A percentile compares a stretch with the other conserved stretches of the same genome.
phyloP scores from a whole-genome alignment of 768 basidiomycete species.

The Coprinellus aureogranulatus region DNA sequence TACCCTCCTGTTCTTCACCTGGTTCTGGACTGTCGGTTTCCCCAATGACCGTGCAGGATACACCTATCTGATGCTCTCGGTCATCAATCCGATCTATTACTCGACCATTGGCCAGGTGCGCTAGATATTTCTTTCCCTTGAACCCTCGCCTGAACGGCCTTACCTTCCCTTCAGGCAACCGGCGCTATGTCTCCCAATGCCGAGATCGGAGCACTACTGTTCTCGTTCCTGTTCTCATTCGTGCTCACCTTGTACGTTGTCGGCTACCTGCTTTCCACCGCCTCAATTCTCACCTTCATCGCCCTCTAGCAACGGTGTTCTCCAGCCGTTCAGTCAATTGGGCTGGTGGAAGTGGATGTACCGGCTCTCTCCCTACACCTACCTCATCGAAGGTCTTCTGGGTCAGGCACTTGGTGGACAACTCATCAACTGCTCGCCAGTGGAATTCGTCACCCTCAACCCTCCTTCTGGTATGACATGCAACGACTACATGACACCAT shows the following conservation, averaged over 20 bases:
- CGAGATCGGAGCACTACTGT: conserved; percentile 57
- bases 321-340: conserved; percentile 61
- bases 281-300: not conserved
- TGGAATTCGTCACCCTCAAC: conserved; percentile 52
- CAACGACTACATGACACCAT: conserved; percentile 46
- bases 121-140: not conserved
- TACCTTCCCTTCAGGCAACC: conserved; percentile 39
- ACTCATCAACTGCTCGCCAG: conserved; percentile 44
- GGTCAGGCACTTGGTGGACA: conserved; percentile 46
- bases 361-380: conserved; percentile 47
- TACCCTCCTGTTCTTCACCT: conserved; percentile 58
- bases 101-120: conserved; percentile 53
- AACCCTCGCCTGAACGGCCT: not conserved
- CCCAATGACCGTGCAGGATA: conserved; percentile 53
- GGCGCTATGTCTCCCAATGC: conserved; percentile 59
- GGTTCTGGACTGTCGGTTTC: conserved; percentile 73
- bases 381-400: conserved; percentile 49
- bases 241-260: conserved; percentile 54
- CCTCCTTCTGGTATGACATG: conserved; percentile 58
- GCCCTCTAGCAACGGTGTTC: conserved; percentile 51
- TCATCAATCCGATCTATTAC: conserved; percentile 60
- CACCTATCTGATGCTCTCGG: conserved; percentile 51
- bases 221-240: conserved; percentile 59
- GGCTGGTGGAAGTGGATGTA: conserved; percentile 63
- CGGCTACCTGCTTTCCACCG: not conserved